phyloP scores from a whole-genome alignment of 345 rosid species.

The Gossypium rotundifolium region DNA sequence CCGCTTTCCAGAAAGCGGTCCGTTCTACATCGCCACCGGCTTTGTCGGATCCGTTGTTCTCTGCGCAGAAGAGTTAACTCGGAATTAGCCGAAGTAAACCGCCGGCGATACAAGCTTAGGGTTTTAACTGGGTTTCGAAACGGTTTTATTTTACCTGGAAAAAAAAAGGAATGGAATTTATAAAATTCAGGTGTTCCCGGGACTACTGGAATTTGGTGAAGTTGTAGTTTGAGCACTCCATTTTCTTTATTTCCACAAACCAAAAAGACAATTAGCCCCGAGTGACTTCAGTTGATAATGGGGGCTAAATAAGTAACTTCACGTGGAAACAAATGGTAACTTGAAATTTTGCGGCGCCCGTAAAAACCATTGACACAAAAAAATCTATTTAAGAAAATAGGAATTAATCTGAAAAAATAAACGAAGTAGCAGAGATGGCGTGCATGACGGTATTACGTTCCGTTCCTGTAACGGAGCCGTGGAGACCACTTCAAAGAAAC shows the following conservation, averaged over 20 bases:
- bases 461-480: constrained; percentile 50
- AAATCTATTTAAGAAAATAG: constrained; percentile 9
- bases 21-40: constrained; percentile 47
- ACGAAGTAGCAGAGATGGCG: constrained; percentile 42
- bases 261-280: neutral
- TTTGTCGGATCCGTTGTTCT: constrained; percentile 42
- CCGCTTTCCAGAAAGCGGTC: constrained; percentile 74
- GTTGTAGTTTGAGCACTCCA: neutral
- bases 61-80: neutral
- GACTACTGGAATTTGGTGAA: neutral
- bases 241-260: neutral
- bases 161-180: neutral
- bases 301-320: neutral
- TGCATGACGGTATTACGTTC: constrained; percentile 59
- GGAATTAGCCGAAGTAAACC: neutral
- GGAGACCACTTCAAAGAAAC: constrained; percentile 29
- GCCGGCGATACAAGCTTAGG: constrained; percentile 12
- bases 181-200: neutral
- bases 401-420: neutral
- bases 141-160: neutral
- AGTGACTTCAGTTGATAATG: neutral
- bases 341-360: neutral
- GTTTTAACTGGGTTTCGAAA: constrained; percentile 8
- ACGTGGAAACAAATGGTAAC: neutral
- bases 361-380: neutral